A percentile compares a stretch with the other conserved stretches of the same genome.
phyloP scores from a whole-genome alignment of 2,329 filamentous ascomycete species.

The Penicillium sp. region DNA sequence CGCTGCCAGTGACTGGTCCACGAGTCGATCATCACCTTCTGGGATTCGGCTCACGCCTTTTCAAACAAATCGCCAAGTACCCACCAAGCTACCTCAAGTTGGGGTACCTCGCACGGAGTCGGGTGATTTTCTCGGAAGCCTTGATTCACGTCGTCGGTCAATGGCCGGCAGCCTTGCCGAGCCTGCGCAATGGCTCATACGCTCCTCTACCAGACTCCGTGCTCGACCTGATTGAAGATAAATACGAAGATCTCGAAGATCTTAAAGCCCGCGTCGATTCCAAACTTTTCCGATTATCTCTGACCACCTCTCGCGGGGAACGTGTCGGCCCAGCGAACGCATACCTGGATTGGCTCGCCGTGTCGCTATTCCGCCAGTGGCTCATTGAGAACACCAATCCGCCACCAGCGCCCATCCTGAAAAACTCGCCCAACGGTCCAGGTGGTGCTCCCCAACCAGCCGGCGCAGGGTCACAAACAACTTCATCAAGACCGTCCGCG shows the following conservation, averaged over 20 bases:
- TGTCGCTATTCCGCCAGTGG: constrained; percentile 87
- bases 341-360: constrained; percentile 83
- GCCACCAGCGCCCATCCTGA: constrained; percentile 50
- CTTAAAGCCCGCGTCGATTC: constrained; percentile 72
- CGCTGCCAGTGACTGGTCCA: constrained; percentile 77
- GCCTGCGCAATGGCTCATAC: constrained; percentile 55
- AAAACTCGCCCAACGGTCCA: constrained; percentile 25
- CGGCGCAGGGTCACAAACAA: constrained; percentile 16
- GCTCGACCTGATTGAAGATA: constrained; percentile 86
- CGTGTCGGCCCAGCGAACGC: constrained; percentile 71
- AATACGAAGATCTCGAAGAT: constrained; percentile 86
- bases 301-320: constrained; percentile 74
- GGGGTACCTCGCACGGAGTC: constrained; percentile 76
- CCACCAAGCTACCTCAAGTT: constrained; percentile 87
- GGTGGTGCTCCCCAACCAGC: constrained; percentile 6
- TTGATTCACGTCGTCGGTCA: constrained; percentile 91
- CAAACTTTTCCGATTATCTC: constrained; percentile 71
- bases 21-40: constrained; percentile 90
- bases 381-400: constrained; percentile 83
- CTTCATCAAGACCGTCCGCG: constrained; percentile 19
- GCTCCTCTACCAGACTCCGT: constrained; percentile 64
- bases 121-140: constrained; percentile 78
- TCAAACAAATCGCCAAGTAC: constrained; percentile 96
- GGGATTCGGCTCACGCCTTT: constrained; percentile 82
- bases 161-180: constrained; percentile 76